Base-by-base conservation (phyloP, 352 stramenopile genomes). In the Globisporangium splendens region DNA sequence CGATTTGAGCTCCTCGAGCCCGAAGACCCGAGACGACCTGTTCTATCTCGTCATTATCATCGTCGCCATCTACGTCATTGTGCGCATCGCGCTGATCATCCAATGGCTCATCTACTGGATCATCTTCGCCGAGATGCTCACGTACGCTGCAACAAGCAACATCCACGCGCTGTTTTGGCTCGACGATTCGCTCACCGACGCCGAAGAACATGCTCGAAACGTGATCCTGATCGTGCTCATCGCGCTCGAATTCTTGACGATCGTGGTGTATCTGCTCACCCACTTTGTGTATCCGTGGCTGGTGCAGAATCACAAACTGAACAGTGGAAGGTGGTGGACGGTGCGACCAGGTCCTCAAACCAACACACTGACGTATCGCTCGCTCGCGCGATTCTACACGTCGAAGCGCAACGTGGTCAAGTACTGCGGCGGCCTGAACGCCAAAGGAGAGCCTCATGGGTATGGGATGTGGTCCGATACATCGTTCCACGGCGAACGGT, bases 61-160 rank as follows among this genome's bases (percentile, higher is more conserved):
- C 6, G 33, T 88, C 2, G 66, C 69, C 1, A 56, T 89, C 39
- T 90, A 91, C 56, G 44, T 91, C 24, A 73, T 94, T 17, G 79
- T 88, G 1, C 71, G 86, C 48, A 62, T 95, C 38, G 72, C 81
- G 17, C 52, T 95, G 46, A 66, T 96, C 21, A 82, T 93, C 46
- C 82, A 83, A 48, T 93, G 88, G 85, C 65, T 95, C 47, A 68
- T 96, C 22, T 96, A 94, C 65, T 93, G 76, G 75, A 72, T 92
- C 28, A 69, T 95, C 41, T 46, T 92, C 24, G 79, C 75, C 1
- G 74, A 86, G 39, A 65, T 89, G 55, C 54, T 87, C 47, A 87
- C 65, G 12, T 83, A 77, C 54, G 58, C 75, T 8, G 62, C 85
- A 33, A 85, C 79, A 1, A 57, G 60, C 31, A 79, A 75, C 44